Evolutionary conservation across 2,329 filamentous ascomycete genomes (phyloP).

Genomic region (Aspergillus sp.): DNA sequence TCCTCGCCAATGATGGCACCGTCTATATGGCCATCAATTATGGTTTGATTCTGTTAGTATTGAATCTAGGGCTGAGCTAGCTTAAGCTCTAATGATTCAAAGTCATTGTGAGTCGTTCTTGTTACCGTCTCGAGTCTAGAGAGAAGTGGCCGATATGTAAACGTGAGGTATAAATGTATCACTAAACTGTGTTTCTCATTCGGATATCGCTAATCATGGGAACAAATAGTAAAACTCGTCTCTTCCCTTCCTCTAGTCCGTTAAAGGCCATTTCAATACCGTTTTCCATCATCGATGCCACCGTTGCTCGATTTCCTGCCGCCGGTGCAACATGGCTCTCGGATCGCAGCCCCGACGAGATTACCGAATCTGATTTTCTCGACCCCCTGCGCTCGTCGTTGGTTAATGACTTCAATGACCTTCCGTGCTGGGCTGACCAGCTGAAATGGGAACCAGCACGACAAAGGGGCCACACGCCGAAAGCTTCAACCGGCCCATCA

Average conservation of each 20-base stretch:
- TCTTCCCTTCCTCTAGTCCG: background rate
- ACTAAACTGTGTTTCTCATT: too few relatives aligned
- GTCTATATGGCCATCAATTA: too few relatives aligned
- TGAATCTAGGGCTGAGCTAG: too few relatives aligned
- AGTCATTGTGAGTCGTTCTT: too few relatives aligned
- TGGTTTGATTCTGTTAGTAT: too few relatives aligned
- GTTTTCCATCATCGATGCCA: slow-evolving; percentile 9
- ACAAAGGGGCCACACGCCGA: slow-evolving; percentile 3
- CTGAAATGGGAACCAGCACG: slow-evolving; percentile 8
- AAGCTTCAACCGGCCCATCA: slow-evolving; percentile 7
- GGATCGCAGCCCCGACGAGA: background rate
- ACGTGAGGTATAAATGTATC: too few relatives aligned
- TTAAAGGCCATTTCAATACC: slow-evolving; percentile 1
- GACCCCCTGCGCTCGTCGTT: slow-evolving; percentile 1
- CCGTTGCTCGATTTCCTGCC: slow-evolving; percentile 6
- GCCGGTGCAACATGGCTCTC: slow-evolving; percentile 7
- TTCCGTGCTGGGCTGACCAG: slow-evolving; percentile 10
- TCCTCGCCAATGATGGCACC: too few relatives aligned
- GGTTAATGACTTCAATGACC: slow-evolving; percentile 1
- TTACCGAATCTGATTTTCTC: background rate
- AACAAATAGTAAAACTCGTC: background rate
- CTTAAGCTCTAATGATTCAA: too few relatives aligned
- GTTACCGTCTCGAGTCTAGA: too few relatives aligned
- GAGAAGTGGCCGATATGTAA: too few relatives aligned
- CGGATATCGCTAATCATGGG: too few relatives aligned